Conservation (phyloP, 345 rosid species). For the Melastoma malabathricum region DNA sequence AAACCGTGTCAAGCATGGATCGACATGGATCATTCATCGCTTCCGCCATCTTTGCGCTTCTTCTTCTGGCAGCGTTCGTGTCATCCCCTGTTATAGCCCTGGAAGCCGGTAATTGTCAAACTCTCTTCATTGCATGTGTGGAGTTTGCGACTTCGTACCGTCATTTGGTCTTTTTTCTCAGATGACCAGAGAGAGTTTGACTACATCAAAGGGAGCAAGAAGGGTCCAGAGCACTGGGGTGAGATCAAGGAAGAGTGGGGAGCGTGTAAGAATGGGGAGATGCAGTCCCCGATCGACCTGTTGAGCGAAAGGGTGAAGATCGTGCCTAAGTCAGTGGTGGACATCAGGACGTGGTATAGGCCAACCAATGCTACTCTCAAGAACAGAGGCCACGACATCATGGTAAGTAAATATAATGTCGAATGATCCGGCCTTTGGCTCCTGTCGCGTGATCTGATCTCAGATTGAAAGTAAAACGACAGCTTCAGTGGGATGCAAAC, state of each 20-base stretch:
- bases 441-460: too few relatives aligned
- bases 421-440: too few relatives aligned
- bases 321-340: slow-evolving; percentile 5
- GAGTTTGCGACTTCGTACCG: neutral
- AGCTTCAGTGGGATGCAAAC: slow-evolving; percentile 36
- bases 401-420: slow-evolving; percentile 14
- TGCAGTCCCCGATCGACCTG: slow-evolving; percentile 33
- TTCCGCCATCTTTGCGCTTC: too few relatives aligned
- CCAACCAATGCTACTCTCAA: slow-evolving; percentile 23
- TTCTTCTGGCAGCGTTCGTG: too few relatives aligned
- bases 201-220: slow-evolving; percentile 24
- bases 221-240: slow-evolving; percentile 46
- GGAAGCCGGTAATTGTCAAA: too few relatives aligned
- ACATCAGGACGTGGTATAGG: slow-evolving; percentile 15
- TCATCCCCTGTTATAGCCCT: too few relatives aligned
- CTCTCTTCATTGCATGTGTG: too few relatives aligned
- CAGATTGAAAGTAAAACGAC: neutral
- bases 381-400: slow-evolving; percentile 51
- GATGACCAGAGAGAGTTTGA: slow-evolving; percentile 52
- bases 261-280: slow-evolving; percentile 18
- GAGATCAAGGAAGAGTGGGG: slow-evolving; percentile 26
- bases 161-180: slow-evolving; percentile 9
- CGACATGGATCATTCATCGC: too few relatives aligned
- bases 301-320: slow-evolving; percentile 12
- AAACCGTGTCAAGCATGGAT: too few relatives aligned